Base-by-base conservation (phyloP, 257 asterid genomes). In the Solanum bukasovii region DNA sequence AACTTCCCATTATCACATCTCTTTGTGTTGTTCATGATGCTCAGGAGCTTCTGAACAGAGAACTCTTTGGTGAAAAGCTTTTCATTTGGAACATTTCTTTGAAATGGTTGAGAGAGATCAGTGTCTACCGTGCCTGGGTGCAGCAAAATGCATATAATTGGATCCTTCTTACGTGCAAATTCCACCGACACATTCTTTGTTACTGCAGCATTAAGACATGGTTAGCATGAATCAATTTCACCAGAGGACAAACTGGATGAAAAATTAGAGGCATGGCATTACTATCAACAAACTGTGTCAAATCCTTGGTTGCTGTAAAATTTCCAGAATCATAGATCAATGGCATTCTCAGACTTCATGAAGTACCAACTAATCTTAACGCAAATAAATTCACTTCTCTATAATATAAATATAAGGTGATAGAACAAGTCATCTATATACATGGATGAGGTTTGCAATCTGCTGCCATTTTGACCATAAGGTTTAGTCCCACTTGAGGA, bases 71-170 rank as follows among this genome's bases (percentile, higher is more conserved):
- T 92, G 89, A 96, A 97, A 87, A 96, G 98, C 89, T 96, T 96
- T 37, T 92, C 94, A 88, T 91, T 89, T 27, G 99, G 93, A 90
- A 97, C 96, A 91, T 96, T 95, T 90, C 86, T 87, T 91, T 94
- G 98, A 89, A 96, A 97, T 67, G 99, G 99, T 91, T 84, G 94
- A 14, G 99, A 97, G 71, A 97, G 91, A 91, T 96, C 99, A 25
- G 99, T 97, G 86, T 97, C 98, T 16, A 97, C 99, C 0, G 99
- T 97, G 88, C 99, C 99, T 5, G 99, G 99, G 91, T 97, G 99
- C 94, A 97, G 78, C 91, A 97, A 92, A 35, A 97, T 91, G 92
- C 99, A 95, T 88, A 92, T 79, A 85, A 97, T 91, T 13, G 98
- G 99, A 90, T 94, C 98, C 88, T 92, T 95, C 92, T 90, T 96